Evolutionary conservation across 352 stramenopile genomes (phyloP), one percentile per base, ranked within the genome.

Genomic region (Pythium sp.): DNA sequence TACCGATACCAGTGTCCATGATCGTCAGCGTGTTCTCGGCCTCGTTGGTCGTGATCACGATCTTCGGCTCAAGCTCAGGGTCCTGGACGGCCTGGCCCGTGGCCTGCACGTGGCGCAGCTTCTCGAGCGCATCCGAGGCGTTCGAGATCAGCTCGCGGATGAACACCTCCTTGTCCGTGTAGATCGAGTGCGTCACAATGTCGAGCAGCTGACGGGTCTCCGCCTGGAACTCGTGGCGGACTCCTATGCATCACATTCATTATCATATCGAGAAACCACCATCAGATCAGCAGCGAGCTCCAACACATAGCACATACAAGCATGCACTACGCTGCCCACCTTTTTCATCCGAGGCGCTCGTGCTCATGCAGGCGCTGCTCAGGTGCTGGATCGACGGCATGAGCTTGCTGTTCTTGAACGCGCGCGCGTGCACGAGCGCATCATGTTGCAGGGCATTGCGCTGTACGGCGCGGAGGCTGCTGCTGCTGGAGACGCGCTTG

Each of bases 101-200:
- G n/a, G 85, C 87, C 69, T 94, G 81, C 72, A 94, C 65, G 75
- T 99, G 98, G 61, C 98, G 92, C 41, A 99, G 82, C 81, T 99
- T 99, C 82, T 99, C 98, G 20, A 99, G 85, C 9, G 98, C 97
- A 79, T 99, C 98, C 22, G 93, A 98, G 0, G 97, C 94, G 77
- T 99, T 99, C 28, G 94, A 99, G 64, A 99, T 98, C 15, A 99
- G 84, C 78, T 99, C 98, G 49, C 97, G 89, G 30, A 99, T 82
- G 79, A 99, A 99, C 2, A 99, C 95, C 68, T 99, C 97, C 83
- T 99, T 99, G 81, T 99, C 97, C 36, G 97, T 99, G 84, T 99
- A 99, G 64, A 99, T 97, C 20, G 97, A 99, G 81, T 99, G 95
- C 9, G 97, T 99, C 67, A 99, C 97, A 67, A 99, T 99, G 73